Evolutionary conservation across 768 basidiomycete species (phyloP).

Genomic region (Leucocoprinus leucothites): DNA sequence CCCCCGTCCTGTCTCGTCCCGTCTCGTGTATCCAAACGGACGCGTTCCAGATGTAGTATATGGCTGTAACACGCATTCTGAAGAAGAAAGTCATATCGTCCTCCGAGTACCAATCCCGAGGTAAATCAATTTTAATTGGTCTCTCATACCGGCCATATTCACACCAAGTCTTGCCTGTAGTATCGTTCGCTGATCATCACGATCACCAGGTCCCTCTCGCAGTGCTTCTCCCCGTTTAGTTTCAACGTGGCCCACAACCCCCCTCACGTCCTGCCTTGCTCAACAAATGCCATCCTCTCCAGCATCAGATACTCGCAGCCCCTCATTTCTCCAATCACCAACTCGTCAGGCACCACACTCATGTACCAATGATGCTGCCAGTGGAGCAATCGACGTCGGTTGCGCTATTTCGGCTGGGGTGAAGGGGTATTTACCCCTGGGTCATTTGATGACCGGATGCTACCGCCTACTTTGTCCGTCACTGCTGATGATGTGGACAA

Average conservation of each 20-base stretch:
- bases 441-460: not conserved
- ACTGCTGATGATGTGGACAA: constrained; percentile 66
- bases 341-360: constrained; percentile 31
- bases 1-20: no score
- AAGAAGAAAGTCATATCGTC: constrained; percentile 44
- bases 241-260: constrained; percentile 25
- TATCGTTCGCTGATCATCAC: constrained; percentile 10
- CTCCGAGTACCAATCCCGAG: constrained; percentile 62
- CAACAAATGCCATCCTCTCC: constrained; percentile 32
- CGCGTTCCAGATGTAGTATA: no score
- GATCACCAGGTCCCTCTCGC: no score
- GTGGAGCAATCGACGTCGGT: not conserved
- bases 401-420: not conserved
- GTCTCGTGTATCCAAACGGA: no score
- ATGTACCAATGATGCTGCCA: constrained; percentile 23
- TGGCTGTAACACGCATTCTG: no score
- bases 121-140: constrained; percentile 24
- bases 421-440: not conserved
- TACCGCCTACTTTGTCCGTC: constrained; percentile 31
- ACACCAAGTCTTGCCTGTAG: not conserved
- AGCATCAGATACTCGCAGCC: constrained; percentile 13
- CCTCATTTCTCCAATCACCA: no score
- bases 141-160: constrained; percentile 1
- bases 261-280: constrained; percentile 54
- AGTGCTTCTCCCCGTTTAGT: constrained; percentile 24